Conservation (phyloP, 345 rosid genomes). For the Bruguiera gymnorhiza region DNA sequence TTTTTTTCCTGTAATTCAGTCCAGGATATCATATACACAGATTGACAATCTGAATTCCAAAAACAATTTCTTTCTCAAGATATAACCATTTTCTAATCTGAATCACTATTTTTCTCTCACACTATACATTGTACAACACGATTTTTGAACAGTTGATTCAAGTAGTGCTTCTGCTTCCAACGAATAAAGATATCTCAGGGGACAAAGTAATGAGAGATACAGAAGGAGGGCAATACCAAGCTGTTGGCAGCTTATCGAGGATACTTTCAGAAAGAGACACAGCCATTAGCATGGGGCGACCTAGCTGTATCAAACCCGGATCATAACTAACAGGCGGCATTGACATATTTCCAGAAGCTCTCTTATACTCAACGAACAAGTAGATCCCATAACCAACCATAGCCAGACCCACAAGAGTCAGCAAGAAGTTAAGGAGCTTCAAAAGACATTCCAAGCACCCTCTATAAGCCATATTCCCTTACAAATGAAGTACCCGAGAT, state of each 20-base stretch:
- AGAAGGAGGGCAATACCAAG: slow-evolving; percentile 54
- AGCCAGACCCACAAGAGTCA: slow-evolving; percentile 75
- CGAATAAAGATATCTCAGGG: too few species aligned
- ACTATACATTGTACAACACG: too few species aligned
- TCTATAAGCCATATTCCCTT: slow-evolving; percentile 65
- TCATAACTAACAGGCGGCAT: slow-evolving; percentile 28
- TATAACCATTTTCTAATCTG: too few species aligned
- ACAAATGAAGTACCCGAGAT: background rate
- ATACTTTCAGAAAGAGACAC: slow-evolving; percentile 52
- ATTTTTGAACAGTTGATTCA: too few species aligned
- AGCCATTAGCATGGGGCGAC: slow-evolving; percentile 84
- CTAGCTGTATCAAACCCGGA: slow-evolving; percentile 43
- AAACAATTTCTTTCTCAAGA: too few species aligned
- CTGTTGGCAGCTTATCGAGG: slow-evolving; percentile 65
- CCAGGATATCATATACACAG: too few species aligned
- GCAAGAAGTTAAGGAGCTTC: slow-evolving; percentile 74
- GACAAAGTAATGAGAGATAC: background rate
- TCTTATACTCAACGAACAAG: slow-evolving; percentile 73
- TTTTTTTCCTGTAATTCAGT: too few species aligned
- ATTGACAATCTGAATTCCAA: too few species aligned
- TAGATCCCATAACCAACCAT: slow-evolving; percentile 96
- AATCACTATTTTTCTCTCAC: too few species aligned
- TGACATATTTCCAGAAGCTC: slow-evolving; percentile 30
- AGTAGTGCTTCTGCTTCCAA: too few species aligned
- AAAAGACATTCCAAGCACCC: slow-evolving; percentile 76